Conservation (phyloP, 306 rosid genomes). For the Cicer bijugum region DNA sequence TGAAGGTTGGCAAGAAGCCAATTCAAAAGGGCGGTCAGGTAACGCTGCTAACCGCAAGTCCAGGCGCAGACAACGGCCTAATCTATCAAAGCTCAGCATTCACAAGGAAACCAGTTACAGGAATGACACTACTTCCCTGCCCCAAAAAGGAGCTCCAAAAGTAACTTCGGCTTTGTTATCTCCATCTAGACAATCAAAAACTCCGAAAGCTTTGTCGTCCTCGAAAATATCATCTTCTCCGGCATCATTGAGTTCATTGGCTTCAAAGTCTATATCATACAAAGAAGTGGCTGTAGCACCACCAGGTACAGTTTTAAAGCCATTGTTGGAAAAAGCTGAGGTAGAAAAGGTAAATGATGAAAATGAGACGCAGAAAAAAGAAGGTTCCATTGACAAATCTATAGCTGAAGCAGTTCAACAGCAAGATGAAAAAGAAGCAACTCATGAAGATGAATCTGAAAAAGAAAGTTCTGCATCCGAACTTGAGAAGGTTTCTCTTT, state of each 20-base stretch:
- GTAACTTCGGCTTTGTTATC: conserved; percentile 42
- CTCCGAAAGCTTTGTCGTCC: conserved; percentile 53
- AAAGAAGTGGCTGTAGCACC: conserved; percentile 97
- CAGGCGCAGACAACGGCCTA: conserved; percentile 60
- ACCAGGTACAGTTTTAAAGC: conserved; percentile 84
- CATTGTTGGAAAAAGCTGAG: conserved; percentile 59
- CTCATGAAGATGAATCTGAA: conserved; percentile 45
- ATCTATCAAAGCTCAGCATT: conserved; percentile 58
- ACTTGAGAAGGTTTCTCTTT: conserved; percentile 53
- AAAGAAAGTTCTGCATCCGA: conserved; percentile 55
- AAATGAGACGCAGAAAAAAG: conserved; percentile 50
- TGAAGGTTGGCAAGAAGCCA: conserved; percentile 98
- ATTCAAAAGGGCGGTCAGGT: conserved; percentile 72
- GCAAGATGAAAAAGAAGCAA: conserved; percentile 49
- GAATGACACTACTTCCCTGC: conserved; percentile 54
- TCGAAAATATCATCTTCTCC: conserved; percentile 54
- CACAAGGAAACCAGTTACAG: conserved; percentile 55
- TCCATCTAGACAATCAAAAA: conserved; percentile 57
- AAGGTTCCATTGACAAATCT: conserved; percentile 50
- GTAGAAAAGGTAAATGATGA: conserved; percentile 52
- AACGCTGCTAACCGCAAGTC: conserved; percentile 60
- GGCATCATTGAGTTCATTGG: conserved; percentile 59
- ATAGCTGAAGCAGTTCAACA: conserved; percentile 46
- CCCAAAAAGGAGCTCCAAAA: conserved; percentile 55
- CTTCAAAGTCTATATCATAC: conserved; percentile 87